Evolutionary conservation across 2,329 filamentous ascomycete species (phyloP).

Genomic region (Magnaporthiopsis incrustans): DNA sequence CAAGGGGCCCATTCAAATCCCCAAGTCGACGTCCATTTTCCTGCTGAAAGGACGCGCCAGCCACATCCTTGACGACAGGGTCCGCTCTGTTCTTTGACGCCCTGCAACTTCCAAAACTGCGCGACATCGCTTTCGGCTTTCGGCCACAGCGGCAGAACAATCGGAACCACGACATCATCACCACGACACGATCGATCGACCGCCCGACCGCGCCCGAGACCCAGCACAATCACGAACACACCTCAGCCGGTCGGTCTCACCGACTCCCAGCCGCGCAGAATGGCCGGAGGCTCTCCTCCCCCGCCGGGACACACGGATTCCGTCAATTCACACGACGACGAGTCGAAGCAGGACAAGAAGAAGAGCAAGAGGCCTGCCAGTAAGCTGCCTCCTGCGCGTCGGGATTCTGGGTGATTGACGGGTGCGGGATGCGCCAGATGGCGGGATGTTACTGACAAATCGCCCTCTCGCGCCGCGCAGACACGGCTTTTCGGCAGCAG

Average conservation of each 20-base stretch:
- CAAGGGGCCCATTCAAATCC: not conserved
- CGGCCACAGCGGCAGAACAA: not conserved
- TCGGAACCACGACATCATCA: not conserved
- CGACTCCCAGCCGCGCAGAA: slow-evolving; percentile 20
- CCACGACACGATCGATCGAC: not conserved
- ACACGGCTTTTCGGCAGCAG: slow-evolving; percentile 95
- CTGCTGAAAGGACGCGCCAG: not conserved
- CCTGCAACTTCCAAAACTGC: not conserved
- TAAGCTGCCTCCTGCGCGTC: slow-evolving; percentile 34
- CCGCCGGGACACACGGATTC: slow-evolving; percentile 42
- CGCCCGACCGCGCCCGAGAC: not conserved
- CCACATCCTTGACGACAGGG: not conserved
- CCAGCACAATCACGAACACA: not conserved
- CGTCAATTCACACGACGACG: slow-evolving; percentile 45
- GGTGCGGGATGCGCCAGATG: not conserved
- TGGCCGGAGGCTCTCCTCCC: slow-evolving; percentile 37
- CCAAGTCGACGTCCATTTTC: not conserved
- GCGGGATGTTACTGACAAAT: slow-evolving; percentile 6
- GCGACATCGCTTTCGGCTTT: not conserved
- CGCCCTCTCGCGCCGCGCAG: slow-evolving; percentile 32
- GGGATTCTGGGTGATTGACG: slow-evolving; percentile 3
- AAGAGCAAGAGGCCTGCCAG: slow-evolving; percentile 84
- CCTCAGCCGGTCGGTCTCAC: slow-evolving; percentile 1
- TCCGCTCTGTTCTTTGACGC: not conserved
- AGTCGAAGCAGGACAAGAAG: slow-evolving; percentile 55